Evolutionary conservation across 768 basidiomycete genomes (phyloP).

Genomic region (Tephrocybe rancida): DNA sequence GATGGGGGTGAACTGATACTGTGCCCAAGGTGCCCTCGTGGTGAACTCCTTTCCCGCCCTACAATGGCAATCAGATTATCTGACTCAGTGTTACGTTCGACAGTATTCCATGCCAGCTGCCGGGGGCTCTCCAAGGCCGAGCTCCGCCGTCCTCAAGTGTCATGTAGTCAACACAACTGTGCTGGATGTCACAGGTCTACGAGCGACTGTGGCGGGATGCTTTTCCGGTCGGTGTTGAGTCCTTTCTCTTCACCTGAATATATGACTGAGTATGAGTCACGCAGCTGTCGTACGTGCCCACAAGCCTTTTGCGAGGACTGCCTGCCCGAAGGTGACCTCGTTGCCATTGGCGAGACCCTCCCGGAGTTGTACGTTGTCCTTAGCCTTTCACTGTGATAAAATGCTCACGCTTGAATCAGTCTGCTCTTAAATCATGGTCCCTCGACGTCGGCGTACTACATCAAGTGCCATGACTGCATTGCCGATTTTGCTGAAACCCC

Average conservation of each 20-base stretch:
- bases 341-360: slow-evolving; percentile 52
- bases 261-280: not conserved
- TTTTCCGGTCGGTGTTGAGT: slow-evolving; percentile 47
- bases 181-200: slow-evolving; percentile 44
- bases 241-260: not conserved
- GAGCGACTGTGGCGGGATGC: slow-evolving; percentile 53
- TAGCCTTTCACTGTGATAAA: not conserved
- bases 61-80: not conserved
- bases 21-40: slow-evolving; percentile 56
- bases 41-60: slow-evolving; percentile 28
- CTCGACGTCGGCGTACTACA: slow-evolving; percentile 43
- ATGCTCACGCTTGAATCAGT: slow-evolving; percentile 24
- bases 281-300: slow-evolving; percentile 61
- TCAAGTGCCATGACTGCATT: slow-evolving; percentile 52
- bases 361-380: slow-evolving; percentile 55
- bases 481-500: slow-evolving; percentile 37
- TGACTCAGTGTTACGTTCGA: not conserved
- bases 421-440: slow-evolving; percentile 40
- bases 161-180: slow-evolving; percentile 57
- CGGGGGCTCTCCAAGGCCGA: slow-evolving; percentile 38
- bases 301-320: slow-evolving; percentile 67
- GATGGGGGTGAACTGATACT: slow-evolving; percentile 58
- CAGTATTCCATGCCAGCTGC: slow-evolving; percentile 59
- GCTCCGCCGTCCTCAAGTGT: slow-evolving; percentile 23
- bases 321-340: slow-evolving; percentile 49